Percentiles rank a stretch among this genome's conserved stretches.
Evolutionary conservation across 2,329 filamentous ascomycete genomes (phyloP).

Genomic region (Fusarium nurragi): DNA sequence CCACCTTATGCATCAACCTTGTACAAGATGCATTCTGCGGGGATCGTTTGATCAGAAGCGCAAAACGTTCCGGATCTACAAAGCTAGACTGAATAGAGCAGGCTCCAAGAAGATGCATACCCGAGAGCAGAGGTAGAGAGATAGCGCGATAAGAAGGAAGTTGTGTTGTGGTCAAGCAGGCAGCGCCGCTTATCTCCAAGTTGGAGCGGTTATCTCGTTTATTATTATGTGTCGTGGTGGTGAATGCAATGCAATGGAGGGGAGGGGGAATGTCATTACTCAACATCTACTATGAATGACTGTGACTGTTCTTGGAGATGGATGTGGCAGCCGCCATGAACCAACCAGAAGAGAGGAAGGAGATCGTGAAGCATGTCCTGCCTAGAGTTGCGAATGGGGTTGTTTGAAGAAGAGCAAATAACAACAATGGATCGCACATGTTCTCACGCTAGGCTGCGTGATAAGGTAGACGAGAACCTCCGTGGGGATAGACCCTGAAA

Average conservation of each 20-base stretch:
- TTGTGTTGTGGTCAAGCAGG: slow-evolving; percentile 14
- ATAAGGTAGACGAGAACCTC: slow-evolving; percentile 18
- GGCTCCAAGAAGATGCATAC: slow-evolving; percentile 9
- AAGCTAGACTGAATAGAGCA: slow-evolving; percentile 28
- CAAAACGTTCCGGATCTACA: slow-evolving; percentile 27
- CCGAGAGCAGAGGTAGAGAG: slow-evolving; percentile 1
- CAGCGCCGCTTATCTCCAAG: slow-evolving; percentile 25
- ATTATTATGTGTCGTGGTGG: background rate
- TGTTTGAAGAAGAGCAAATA: background rate
- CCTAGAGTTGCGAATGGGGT: background rate
- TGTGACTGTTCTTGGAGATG: slow-evolving; percentile 11
- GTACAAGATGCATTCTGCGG: slow-evolving; percentile 15
- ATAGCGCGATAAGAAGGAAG: slow-evolving; percentile 3
- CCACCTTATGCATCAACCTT: background rate
- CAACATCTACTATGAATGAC: slow-evolving; percentile 27
- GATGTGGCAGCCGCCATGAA: slow-evolving; percentile 21
- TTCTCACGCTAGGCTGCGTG: slow-evolving; percentile 11
- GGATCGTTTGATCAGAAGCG: slow-evolving; percentile 10
- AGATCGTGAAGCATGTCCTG: slow-evolving; percentile 1
- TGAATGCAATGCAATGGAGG: background rate
- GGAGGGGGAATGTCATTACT: slow-evolving; percentile 28
- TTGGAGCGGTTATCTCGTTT: slow-evolving; percentile 17
- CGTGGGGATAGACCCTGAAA: slow-evolving; percentile 15
- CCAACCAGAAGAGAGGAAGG: slow-evolving; percentile 14
- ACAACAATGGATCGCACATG: background rate